phyloP scores from a whole-genome alignment of 2,329 filamentous ascomycete genomes.

The Microcera coccophila region DNA sequence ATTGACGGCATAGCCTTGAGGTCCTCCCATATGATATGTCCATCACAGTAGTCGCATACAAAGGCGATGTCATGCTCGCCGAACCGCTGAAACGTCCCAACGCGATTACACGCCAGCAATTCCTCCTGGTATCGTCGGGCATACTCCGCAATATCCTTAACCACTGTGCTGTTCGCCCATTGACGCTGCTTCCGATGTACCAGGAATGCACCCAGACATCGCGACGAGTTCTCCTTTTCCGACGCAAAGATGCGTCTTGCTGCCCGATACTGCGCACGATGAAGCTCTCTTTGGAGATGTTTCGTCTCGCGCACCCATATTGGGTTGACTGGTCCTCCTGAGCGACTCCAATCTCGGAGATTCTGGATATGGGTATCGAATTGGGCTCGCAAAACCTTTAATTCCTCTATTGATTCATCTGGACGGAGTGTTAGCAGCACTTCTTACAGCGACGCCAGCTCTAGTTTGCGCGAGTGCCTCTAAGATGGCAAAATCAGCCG shows the following conservation, averaged over 20 bases:
- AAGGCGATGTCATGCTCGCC: constrained; percentile 54
- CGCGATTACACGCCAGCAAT: constrained; percentile 47
- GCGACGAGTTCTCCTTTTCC: constrained; percentile 43
- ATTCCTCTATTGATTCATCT: constrained; percentile 52
- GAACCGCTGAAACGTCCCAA: constrained; percentile 55
- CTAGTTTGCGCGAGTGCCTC: too few relatives aligned
- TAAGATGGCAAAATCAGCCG: too few relatives aligned
- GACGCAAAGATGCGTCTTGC: constrained; percentile 53
- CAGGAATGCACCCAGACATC: constrained; percentile 56
- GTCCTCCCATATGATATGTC: constrained; percentile 57
- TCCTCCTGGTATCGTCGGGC: constrained; percentile 43
- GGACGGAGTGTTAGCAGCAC: too few relatives aligned
- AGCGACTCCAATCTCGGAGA: constrained; percentile 53
- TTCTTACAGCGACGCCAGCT: too few relatives aligned
- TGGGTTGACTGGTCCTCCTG: constrained; percentile 53
- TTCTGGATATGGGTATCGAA: constrained; percentile 47
- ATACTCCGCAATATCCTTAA: constrained; percentile 32
- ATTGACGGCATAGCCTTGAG: constrained; percentile 49
- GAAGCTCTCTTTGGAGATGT: constrained; percentile 47
- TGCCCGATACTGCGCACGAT: constrained; percentile 56
- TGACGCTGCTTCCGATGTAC: constrained; percentile 48
- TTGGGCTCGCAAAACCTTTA: constrained; percentile 42
- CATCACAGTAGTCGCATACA: constrained; percentile 60
- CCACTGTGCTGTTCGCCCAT: constrained; percentile 24
- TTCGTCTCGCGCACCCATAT: constrained; percentile 53